Conservation (phyloP, 495 filamentous ascomycete genomes). For the Geopyxis carbonaria region DNA sequence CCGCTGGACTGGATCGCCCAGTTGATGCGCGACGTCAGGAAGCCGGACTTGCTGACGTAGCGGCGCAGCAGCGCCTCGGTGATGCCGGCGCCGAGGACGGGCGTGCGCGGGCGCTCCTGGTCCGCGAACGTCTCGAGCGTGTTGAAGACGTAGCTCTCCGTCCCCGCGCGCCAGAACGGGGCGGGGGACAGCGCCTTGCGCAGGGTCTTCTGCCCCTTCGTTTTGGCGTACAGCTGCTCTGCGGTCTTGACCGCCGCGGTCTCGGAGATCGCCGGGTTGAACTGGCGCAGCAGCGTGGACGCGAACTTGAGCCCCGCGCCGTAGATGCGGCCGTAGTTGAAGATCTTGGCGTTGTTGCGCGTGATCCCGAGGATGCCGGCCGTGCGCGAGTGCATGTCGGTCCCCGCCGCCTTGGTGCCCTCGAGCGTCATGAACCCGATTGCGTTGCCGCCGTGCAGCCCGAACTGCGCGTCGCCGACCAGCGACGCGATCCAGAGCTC, state of each 20-base stretch:
- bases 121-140: slow-evolving; percentile 92
- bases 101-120: slow-evolving; percentile 77
- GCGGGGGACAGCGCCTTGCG: slow-evolving; percentile 50
- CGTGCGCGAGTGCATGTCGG: slow-evolving; percentile 88
- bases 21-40: slow-evolving; percentile 92
- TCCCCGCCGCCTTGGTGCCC: slow-evolving; percentile 82
- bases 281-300: slow-evolving; percentile 72
- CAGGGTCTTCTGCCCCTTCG: slow-evolving; percentile 65
- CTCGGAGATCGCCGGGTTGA: slow-evolving; percentile 71
- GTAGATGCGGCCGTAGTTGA: slow-evolving; percentile 98
- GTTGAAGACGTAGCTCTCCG: slow-evolving; percentile 96
- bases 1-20: slow-evolving; percentile 98
- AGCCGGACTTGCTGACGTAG: slow-evolving; percentile 75
- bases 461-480: slow-evolving; percentile 84
- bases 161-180: slow-evolving; percentile 89
- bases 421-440: slow-evolving; percentile 99
- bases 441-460: slow-evolving; percentile 85
- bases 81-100: slow-evolving; percentile 88
- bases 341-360: slow-evolving; percentile 87
- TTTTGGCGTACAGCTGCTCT: slow-evolving; percentile 63
- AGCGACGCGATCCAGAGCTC: slow-evolving; percentile 97
- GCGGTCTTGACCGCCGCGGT: slow-evolving; percentile 57
- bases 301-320: slow-evolving; percentile 91
- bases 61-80: slow-evolving; percentile 83
- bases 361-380: slow-evolving; percentile 83